Conservation (phyloP, 2,329 filamentous ascomycete species). For the Didymella glomerata region DNA sequence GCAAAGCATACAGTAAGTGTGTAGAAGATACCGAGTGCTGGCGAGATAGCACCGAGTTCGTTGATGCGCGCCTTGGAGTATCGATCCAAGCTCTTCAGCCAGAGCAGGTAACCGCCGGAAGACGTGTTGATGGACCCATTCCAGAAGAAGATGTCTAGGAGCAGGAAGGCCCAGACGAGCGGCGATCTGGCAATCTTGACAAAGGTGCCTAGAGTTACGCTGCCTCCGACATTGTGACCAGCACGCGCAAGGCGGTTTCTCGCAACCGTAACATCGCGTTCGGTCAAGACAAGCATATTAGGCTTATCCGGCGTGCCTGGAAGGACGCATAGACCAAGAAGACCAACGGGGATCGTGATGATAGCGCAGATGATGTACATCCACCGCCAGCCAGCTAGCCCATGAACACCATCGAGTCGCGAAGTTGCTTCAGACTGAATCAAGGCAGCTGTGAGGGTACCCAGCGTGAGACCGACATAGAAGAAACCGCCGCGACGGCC, state of each 20-base stretch:
- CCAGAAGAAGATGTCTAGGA: slow-evolving; percentile 66
- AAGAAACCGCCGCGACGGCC: slow-evolving; percentile 62
- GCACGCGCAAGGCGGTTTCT: slow-evolving; percentile 56
- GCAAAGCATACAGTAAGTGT: neutral
- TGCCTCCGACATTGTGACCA: slow-evolving; percentile 49
- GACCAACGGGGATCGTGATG: slow-evolving; percentile 64
- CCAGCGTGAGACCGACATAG: slow-evolving; percentile 61
- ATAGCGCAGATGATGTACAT: slow-evolving; percentile 54
- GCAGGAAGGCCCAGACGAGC: slow-evolving; percentile 61
- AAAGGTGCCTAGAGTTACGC: slow-evolving; percentile 33
- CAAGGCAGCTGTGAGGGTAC: slow-evolving; percentile 62
- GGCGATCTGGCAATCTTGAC: slow-evolving; percentile 46
- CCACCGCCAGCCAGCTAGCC: slow-evolving; percentile 47
- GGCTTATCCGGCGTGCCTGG: slow-evolving; percentile 62
- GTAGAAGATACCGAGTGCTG: slow-evolving; percentile 28
- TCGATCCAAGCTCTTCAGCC: slow-evolving; percentile 64
- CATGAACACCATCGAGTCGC: slow-evolving; percentile 66
- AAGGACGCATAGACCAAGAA: slow-evolving; percentile 61
- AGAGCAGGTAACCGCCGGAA: slow-evolving; percentile 63
- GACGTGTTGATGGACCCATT: slow-evolving; percentile 48
- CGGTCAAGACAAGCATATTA: slow-evolving; percentile 58
- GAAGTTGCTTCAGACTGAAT: slow-evolving; percentile 51
- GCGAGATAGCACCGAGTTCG: slow-evolving; percentile 61
- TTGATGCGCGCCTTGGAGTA: slow-evolving; percentile 60
- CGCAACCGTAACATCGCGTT: slow-evolving; percentile 58